Percentiles rank a stretch among this genome's conserved stretches.
These are phyloP conservation scores for Pichia sp. DNA, from an alignment of 1,139 yeast genomes.

Conservation along the genomic window DNA sequence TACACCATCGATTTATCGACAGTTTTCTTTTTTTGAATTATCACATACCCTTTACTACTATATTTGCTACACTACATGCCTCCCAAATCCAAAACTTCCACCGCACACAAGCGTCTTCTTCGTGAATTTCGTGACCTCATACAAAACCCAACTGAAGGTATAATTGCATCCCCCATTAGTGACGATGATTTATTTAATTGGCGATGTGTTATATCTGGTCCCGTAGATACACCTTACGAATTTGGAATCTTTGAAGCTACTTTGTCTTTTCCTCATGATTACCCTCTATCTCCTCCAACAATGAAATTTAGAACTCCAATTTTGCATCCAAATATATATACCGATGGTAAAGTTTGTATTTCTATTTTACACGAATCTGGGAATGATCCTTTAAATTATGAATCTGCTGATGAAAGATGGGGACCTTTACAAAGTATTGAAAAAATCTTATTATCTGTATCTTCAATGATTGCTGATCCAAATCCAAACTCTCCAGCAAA, in stretches of 20 bases:
- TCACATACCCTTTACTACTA: not conserved
- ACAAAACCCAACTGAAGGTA: slow-evolving; percentile 89
- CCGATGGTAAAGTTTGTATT: slow-evolving; percentile 93
- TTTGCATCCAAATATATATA: slow-evolving; percentile 87
- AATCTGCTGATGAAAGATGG: slow-evolving; percentile 94
- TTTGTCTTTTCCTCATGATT: slow-evolving; percentile 79
- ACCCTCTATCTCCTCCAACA: slow-evolving; percentile 87
- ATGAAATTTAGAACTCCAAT: slow-evolving; percentile 79
- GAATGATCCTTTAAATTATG: slow-evolving; percentile 94
- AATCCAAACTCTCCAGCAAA: slow-evolving; percentile 96
- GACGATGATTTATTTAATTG: slow-evolving; percentile 81
- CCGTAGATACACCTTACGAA: slow-evolving; percentile 88
- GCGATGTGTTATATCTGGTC: slow-evolving; percentile 92
- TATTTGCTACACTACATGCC: slow-evolving; percentile 15
- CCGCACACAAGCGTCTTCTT: slow-evolving; percentile 80
- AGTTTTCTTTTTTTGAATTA: too few species aligned
- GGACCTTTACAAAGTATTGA: slow-evolving; percentile 96
- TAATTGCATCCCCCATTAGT: slow-evolving; percentile 81
- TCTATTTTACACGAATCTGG: slow-evolving; percentile 95
- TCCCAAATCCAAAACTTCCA: slow-evolving; percentile 30
- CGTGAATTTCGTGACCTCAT: slow-evolving; percentile 84
- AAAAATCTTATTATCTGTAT: slow-evolving; percentile 83
- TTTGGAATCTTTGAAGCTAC: slow-evolving; percentile 88
- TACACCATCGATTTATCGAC: too few species aligned
- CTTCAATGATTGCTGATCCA: slow-evolving; percentile 96